A percentile compares a stretch with the other conserved stretches of the same genome.
These are phyloP conservation scores for Pseudofabraea citricarpa DNA, from an alignment of 2,329 filamentous ascomycete genomes.

Conservation along the genomic window DNA sequence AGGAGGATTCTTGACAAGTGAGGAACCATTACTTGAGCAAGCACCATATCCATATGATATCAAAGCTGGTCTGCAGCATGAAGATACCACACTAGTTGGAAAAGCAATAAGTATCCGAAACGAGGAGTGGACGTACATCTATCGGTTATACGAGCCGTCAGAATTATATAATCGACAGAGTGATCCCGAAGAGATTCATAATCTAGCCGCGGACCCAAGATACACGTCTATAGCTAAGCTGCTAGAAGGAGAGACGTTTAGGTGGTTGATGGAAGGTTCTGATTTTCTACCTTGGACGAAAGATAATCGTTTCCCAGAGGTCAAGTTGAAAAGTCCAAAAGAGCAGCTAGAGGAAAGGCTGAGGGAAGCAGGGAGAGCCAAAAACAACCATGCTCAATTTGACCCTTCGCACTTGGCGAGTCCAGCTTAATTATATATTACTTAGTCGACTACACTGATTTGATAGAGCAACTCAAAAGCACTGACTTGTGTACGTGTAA, in stretches of 20 bases:
- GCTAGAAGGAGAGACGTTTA: slow-evolving; percentile 30
- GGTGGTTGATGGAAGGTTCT: slow-evolving; percentile 32
- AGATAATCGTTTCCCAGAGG: slow-evolving; percentile 31
- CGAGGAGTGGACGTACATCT: slow-evolving; percentile 37
- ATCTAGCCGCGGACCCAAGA: slow-evolving; percentile 28
- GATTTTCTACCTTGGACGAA: slow-evolving; percentile 33
- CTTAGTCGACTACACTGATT: no score
- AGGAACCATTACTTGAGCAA: slow-evolving; percentile 41
- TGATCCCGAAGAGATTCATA: slow-evolving; percentile 35
- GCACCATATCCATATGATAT: slow-evolving; percentile 40
- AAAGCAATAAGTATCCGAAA: slow-evolving; percentile 35
- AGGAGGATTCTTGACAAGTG: slow-evolving; percentile 37
- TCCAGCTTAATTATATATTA: no score
- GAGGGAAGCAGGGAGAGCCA: not conserved
- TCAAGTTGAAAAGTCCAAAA: slow-evolving; percentile 27
- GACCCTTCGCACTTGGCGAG: no score
- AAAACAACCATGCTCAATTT: no score
- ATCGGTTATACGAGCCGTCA: slow-evolving; percentile 38
- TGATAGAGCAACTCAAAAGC: no score
- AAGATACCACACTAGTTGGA: slow-evolving; percentile 37
- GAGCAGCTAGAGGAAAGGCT: slow-evolving; percentile 6
- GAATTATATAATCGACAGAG: slow-evolving; percentile 37
- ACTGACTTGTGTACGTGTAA: no score
- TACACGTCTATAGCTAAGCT: slow-evolving; percentile 18
- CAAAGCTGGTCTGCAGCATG: slow-evolving; percentile 39